Conservation (phyloP, 202 grass and related monocot genomes). For the Thinopyrum obtusiflorum region DNA sequence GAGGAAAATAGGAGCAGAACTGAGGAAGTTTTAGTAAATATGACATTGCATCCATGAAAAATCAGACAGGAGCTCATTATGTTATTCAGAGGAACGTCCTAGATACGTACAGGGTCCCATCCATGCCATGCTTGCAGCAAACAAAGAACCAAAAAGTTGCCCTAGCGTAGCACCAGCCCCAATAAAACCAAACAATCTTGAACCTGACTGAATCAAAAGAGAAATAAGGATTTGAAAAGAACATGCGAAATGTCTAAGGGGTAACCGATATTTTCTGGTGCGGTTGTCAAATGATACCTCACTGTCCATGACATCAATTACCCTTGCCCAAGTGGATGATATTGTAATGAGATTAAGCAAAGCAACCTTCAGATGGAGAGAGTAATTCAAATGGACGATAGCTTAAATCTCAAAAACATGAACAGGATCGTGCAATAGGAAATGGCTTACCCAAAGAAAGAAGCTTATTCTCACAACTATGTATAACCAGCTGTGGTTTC, state of each 20-base stretch:
- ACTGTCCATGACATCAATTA: slow-evolving; percentile 95
- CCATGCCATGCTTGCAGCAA: slow-evolving; percentile 91
- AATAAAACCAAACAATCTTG: slow-evolving; percentile 93
- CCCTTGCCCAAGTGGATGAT: slow-evolving; percentile 93
- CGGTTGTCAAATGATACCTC: slow-evolving; percentile 52
- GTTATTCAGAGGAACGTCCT: neutral
- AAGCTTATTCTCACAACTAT: slow-evolving; percentile 76
- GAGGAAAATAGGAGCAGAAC: slow-evolving; percentile 84
- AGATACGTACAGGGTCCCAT: slow-evolving; percentile 78
- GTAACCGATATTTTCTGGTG: neutral
- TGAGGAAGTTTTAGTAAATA: slow-evolving; percentile 29
- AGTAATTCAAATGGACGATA: slow-evolving; percentile 20
- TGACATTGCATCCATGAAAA: slow-evolving; percentile 12
- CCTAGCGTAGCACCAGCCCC: slow-evolving; percentile 93
- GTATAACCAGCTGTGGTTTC: slow-evolving; percentile 75
- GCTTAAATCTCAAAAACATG: neutral
- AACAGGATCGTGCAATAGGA: neutral
- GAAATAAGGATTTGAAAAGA: slow-evolving; percentile 41
- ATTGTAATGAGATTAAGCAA: slow-evolving; percentile 97
- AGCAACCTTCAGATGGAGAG: slow-evolving; percentile 57
- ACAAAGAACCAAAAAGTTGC: slow-evolving; percentile 85
- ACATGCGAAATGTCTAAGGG: neutral
- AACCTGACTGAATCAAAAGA: slow-evolving; percentile 89
- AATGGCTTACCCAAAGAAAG: slow-evolving; percentile 74
- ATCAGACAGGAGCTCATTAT: neutral